Conservation (phyloP, 345 rosid genomes). For the Geranium rotundifolium region DNA sequence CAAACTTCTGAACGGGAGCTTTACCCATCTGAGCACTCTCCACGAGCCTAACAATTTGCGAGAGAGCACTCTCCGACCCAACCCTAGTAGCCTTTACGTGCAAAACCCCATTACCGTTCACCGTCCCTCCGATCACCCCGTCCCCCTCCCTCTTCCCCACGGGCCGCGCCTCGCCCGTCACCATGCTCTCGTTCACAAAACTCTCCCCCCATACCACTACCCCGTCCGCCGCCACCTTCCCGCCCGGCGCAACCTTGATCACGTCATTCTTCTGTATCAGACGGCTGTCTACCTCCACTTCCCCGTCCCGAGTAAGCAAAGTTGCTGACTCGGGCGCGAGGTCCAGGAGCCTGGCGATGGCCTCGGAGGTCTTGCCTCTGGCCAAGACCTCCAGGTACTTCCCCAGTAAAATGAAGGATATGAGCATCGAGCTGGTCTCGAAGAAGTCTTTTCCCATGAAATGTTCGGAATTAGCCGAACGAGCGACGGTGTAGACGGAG, state of each 20-base stretch:
- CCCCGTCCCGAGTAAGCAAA: slow-evolving; percentile 34
- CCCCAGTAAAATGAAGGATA: slow-evolving; percentile 75
- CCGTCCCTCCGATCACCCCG: slow-evolving; percentile 71
- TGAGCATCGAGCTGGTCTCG: slow-evolving; percentile 91
- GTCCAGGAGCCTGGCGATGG: slow-evolving; percentile 81
- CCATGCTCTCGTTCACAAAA: slow-evolving; percentile 71
- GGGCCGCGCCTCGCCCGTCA: slow-evolving; percentile 66
- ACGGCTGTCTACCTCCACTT: slow-evolving; percentile 70
- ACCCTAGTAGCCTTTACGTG: slow-evolving; percentile 67
- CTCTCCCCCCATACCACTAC: slow-evolving; percentile 61
- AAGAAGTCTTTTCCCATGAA: slow-evolving; percentile 68
- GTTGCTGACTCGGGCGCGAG: slow-evolving; percentile 60
- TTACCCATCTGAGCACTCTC: slow-evolving; percentile 84
- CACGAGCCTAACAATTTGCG: slow-evolving; percentile 81
- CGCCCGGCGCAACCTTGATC: slow-evolving; percentile 61
- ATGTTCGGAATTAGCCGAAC: slow-evolving; percentile 52
- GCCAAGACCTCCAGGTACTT: slow-evolving; percentile 80
- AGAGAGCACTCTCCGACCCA: slow-evolving; percentile 84
- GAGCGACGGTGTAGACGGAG: slow-evolving; percentile 56
- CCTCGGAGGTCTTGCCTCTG: slow-evolving; percentile 77
- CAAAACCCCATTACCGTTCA: slow-evolving; percentile 75
- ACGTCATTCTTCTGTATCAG: slow-evolving; percentile 73
- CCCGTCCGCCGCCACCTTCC: slow-evolving; percentile 67
- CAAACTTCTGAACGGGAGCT: slow-evolving; percentile 90
- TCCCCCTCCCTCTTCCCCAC: slow-evolving; percentile 73